These are phyloP conservation scores for Amyloporia xantha DNA, from an alignment of 768 basidiomycete genomes.

Conservation along the genomic window DNA sequence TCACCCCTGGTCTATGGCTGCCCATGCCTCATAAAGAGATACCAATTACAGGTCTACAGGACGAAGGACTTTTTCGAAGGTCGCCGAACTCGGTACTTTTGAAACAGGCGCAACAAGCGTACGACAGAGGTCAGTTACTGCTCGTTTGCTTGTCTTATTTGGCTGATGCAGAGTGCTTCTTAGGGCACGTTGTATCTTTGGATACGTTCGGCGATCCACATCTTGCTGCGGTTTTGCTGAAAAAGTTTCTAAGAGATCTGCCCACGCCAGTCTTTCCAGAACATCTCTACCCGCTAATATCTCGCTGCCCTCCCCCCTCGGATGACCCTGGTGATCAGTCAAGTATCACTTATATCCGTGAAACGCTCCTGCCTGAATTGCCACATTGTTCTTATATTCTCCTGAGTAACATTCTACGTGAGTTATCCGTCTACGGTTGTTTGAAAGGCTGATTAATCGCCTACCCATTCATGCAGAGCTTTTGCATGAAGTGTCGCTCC, in stretches of 20 bases:
- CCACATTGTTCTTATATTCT: slow-evolving; percentile 68
- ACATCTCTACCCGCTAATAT: slow-evolving; percentile 54
- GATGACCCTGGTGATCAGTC: slow-evolving; percentile 50
- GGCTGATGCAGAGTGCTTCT: neutral
- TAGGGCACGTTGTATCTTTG: slow-evolving; percentile 74
- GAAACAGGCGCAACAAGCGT: slow-evolving; percentile 73
- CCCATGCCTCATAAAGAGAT: no score
- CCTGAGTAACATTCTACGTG: slow-evolving; percentile 47
- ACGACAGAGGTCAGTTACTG: slow-evolving; percentile 59
- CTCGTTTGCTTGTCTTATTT: neutral
- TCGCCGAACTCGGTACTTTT: slow-evolving; percentile 67
- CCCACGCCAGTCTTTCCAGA: slow-evolving; percentile 78
- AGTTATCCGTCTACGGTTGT: slow-evolving; percentile 1
- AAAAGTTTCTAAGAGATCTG: slow-evolving; percentile 79
- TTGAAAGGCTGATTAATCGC: neutral
- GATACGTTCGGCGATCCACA: slow-evolving; percentile 71
- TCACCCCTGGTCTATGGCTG: no score
- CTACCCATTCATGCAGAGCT: slow-evolving; percentile 43
- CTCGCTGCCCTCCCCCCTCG: slow-evolving; percentile 57
- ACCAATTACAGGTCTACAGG: slow-evolving; percentile 40
- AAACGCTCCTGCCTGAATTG: slow-evolving; percentile 60
- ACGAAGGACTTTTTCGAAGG: slow-evolving; percentile 80
- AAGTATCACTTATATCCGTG: slow-evolving; percentile 58
- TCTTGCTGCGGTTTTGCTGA: slow-evolving; percentile 78
- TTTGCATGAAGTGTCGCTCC: slow-evolving; percentile 71